Evolutionary conservation across 345 rosid genomes (phyloP), one percentile per base, ranked within the genome.

Genomic region (Citrus sp.): DNA sequence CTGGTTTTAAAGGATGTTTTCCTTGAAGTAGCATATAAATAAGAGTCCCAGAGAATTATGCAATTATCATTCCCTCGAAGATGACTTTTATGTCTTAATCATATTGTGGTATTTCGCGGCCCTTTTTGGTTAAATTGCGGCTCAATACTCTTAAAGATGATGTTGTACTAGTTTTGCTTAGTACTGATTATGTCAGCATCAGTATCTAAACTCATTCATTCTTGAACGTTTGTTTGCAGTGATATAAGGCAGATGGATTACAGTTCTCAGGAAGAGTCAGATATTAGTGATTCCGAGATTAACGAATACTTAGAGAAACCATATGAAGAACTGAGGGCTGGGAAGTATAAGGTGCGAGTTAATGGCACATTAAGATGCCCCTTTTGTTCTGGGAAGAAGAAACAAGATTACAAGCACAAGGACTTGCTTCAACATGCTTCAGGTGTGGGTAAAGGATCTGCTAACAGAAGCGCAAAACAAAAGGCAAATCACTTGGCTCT

Each of bases 361-460:
- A 91, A 87, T 82, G 92, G 89, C 40, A 58, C 55, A 71, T 81
- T 95, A 75, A 87, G 90, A 80, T 95, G 98, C 85, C 97, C 98
- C 14, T 93, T 90, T 81, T 95, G 98, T 73, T 59, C 88, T 0
- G 98, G 98, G 64, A 95, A 95, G 89, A 95, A 95, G 88, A 95
- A 92, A 77, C 98, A 90, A 59, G 87, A 87, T 27, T 92, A 95
- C 87, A 90, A 91, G 86, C 89, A 75, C 75, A 92, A 93, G 81
- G 98, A 93, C 68, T 78, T 93, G 72, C 88, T 89, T 75, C 94
- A 92, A 66, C 98, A 95, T 87, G 98, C 98, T 28, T 82, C 96
- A 4, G 98, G 97, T 42, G 96, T 93, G 66, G 90, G 88, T 27
- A 93, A 87, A 82, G 98, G 95, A 42, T 92, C 98, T 67, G 77